These are phyloP conservation scores for Penicillium polonicum DNA, from an alignment of 2,329 filamentous ascomycete species.

Conservation along the genomic window DNA sequence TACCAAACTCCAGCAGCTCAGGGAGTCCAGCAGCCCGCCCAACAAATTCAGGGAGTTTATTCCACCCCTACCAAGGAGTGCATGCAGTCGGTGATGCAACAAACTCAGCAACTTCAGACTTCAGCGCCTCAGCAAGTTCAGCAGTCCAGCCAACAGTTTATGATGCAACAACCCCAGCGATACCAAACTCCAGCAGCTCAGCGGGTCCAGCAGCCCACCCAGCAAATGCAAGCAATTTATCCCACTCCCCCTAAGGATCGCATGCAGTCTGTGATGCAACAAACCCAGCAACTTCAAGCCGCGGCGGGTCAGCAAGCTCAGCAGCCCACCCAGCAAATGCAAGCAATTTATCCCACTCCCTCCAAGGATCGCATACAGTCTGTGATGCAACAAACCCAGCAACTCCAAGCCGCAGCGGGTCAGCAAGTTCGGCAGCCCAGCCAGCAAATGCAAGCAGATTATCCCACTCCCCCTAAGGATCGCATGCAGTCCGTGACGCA, in stretches of 20 bases:
- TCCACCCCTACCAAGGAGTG: neutral
- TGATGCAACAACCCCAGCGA: too few relatives aligned
- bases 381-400: neutral
- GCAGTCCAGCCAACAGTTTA: neutral
- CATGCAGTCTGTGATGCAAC: neutral
- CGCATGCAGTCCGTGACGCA: neutral
- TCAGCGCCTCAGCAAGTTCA: neutral
- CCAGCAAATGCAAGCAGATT: neutral
- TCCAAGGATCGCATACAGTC: neutral
- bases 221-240: too few relatives aligned
- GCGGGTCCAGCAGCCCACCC: too few relatives aligned
- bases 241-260: too few relatives aligned
- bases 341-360: neutral
- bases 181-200: too few relatives aligned
- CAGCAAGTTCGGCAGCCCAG: neutral
- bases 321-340: neutral
- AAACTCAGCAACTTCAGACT: neutral
- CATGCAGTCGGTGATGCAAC: neutral
- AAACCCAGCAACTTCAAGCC: too few relatives aligned
- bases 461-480: neutral
- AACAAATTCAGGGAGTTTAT: neutral
- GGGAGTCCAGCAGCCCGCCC: neutral
- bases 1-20: neutral
- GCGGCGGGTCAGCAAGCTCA: too few relatives aligned
- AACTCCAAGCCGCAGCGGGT: neutral